Evolutionary conservation across 805 yeast species (phyloP).

Genomic region (Wickerhamia fluorescens): DNA sequence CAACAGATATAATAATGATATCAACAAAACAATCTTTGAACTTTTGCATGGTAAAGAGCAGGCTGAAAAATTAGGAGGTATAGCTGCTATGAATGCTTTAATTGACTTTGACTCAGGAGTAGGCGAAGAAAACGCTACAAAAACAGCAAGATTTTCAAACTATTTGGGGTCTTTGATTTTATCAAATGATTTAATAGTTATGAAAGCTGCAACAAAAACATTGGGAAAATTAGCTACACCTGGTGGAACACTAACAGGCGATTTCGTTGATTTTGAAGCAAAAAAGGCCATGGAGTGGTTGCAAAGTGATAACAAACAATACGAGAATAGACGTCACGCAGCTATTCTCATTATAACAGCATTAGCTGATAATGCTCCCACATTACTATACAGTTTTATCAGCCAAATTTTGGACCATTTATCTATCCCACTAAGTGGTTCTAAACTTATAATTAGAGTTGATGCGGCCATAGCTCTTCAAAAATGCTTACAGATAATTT

Average conservation of each 20-base stretch:
- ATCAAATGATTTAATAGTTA: slow-evolving; percentile 74
- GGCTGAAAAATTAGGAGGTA: slow-evolving; percentile 77
- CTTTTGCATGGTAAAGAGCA: slow-evolving; percentile 69
- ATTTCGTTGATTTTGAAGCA: slow-evolving; percentile 88
- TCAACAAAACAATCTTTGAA: slow-evolving; percentile 82
- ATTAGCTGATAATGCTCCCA: slow-evolving; percentile 81
- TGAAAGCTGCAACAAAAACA: slow-evolving; percentile 80
- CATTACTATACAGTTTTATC: slow-evolving; percentile 70
- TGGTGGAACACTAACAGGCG: slow-evolving; percentile 85
- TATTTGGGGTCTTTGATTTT: slow-evolving; percentile 76
- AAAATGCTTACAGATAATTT: slow-evolving; percentile 70
- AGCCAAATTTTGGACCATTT: slow-evolving; percentile 73
- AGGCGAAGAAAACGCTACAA: slow-evolving; percentile 75
- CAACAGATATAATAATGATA: slow-evolving; percentile 72
- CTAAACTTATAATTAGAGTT: slow-evolving; percentile 62
- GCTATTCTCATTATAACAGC: slow-evolving; percentile 79
- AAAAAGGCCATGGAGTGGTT: slow-evolving; percentile 88
- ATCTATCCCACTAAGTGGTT: slow-evolving; percentile 83
- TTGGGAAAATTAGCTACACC: slow-evolving; percentile 85
- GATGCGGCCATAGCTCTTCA: slow-evolving; percentile 82
- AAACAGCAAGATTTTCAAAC: slow-evolving; percentile 86
- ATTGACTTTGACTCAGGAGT: slow-evolving; percentile 76
- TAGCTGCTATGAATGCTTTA: slow-evolving; percentile 81
- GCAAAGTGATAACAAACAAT: slow-evolving; percentile 67
- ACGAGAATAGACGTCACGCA: slow-evolving; percentile 80